Base-by-base conservation (phyloP, 345 rosid species). In the Camelina sativa region DNA sequence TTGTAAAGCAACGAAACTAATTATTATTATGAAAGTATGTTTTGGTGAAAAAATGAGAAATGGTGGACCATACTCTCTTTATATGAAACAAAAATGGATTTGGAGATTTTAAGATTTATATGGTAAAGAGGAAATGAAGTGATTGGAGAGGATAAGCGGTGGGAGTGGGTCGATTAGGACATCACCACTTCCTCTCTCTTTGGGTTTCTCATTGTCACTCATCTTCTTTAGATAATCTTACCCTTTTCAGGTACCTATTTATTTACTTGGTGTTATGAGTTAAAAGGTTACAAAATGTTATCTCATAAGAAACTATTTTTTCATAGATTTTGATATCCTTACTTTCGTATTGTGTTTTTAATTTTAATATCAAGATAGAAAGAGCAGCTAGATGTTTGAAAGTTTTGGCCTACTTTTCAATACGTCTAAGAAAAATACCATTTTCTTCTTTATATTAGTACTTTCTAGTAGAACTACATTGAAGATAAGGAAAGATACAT, bases 141-240 rank as follows among this genome's bases (percentile, higher is more conserved):
- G 72, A 76, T 56, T 70, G 76, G 80, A 63, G 76, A 70, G 30
- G 71, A 76, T 76, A 46, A 69, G 66, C 80, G 75, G 75, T 76
- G 65, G 71, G 75, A 69, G 22, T 63, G 80, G 71, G 80, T 70
- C 65, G 80, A 76, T 40, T 69, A 64, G 19, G 76, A 76, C 79
- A 51, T 55, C 57, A 55, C 66, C 37, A 7, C 37, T 46, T 65
- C 23, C 25, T 62, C 47, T 76, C 40, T 38, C 66, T 76, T 53
- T 55, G 71, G 75, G 71, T 59, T 76, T 69, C 71, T 55, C 71
- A 34, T 69, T 10, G 61, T 76, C 80, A 76, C 76, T 70, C 80
- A 70, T 76, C 76, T 69, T 70, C 71, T 63, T 69, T 63, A 68
- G 79, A 61, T 75, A 68, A 53, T 40, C 66, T 75, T 50, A 58